phyloP scores from a whole-genome alignment of 441 rosid genomes.

The Daphne laureola region DNA sequence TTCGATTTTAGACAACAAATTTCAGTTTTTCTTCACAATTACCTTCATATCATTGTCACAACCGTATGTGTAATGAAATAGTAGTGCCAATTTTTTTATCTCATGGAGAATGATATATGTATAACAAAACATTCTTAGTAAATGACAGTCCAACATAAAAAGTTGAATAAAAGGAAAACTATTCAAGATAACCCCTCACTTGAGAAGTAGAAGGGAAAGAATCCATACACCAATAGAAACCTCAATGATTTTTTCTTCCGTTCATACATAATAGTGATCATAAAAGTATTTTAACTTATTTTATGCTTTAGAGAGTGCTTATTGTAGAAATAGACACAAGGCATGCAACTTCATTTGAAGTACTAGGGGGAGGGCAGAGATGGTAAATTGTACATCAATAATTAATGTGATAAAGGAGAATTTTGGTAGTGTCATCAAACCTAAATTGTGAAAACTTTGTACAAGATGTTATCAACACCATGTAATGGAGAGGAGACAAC shows the following conservation, averaged over 20 bases:
- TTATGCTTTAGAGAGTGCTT: no score
- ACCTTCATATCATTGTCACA: constrained; percentile 92
- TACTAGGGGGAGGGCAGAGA: no score
- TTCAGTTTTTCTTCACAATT: constrained; percentile 3
- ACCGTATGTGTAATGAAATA: constrained; percentile 91
- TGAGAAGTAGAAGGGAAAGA: no score
- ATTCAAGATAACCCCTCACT: no score
- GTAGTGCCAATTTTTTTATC: constrained; percentile 75
- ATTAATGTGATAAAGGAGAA: no score
- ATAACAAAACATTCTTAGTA: constrained; percentile 18
- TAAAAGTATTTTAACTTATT: no score
- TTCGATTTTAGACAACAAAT: background rate
- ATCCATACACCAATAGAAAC: no score
- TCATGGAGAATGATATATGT: constrained; percentile 94
- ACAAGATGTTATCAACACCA: constrained; percentile 76
- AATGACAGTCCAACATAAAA: constrained; percentile 6
- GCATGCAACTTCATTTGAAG: no score
- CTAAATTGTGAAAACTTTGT: constrained; percentile 96
- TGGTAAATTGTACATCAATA: no score
- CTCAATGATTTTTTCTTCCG: no score
- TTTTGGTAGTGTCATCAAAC: constrained; percentile 23
- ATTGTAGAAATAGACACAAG: no score
- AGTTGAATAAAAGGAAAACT: constrained; percentile 2
- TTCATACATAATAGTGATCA: no score
- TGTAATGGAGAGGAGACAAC: constrained; percentile 89